Conservation (phyloP, 2,329 filamentous ascomycete genomes). For the Phaeosphaeriaceae sp. region DNA sequence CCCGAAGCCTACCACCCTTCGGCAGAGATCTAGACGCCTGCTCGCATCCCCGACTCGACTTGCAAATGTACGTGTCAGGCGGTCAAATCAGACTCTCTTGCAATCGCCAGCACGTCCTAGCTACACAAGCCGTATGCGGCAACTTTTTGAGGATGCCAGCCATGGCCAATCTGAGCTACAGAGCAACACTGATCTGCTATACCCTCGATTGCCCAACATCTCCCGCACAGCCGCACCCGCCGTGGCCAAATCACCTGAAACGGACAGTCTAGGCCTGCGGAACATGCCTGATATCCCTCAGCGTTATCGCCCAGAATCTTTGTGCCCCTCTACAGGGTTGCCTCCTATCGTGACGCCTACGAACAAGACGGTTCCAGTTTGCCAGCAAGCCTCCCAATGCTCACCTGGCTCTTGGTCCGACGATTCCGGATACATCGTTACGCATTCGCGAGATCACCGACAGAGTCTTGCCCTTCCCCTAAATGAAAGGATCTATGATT, state of each 20-base stretch:
- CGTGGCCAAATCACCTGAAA: background rate
- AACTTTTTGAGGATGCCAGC: constrained; percentile 34
- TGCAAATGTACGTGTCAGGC: constrained; percentile 36
- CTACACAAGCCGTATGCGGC: constrained; percentile 34
- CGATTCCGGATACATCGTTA: constrained; percentile 32
- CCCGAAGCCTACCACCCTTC: background rate
- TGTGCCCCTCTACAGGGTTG: constrained; percentile 6
- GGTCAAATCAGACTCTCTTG: constrained; percentile 24
- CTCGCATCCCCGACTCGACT: constrained; percentile 8
- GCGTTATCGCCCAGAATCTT: constrained; percentile 2
- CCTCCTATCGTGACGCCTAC: background rate
- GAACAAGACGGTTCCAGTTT: background rate
- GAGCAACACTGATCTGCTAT: constrained; percentile 5
- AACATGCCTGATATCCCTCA: background rate
- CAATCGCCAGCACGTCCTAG: constrained; percentile 40
- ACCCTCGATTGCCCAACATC: constrained; percentile 35
- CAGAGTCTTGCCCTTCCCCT: constrained; percentile 1
- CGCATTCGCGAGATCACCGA: background rate
- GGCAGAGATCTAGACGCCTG: background rate
- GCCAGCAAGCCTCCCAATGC: constrained; percentile 6
- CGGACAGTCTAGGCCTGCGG: background rate
- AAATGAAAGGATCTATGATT: constrained; percentile 20
- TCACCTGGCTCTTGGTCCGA: constrained; percentile 37
- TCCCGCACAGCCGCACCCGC: constrained; percentile 20
- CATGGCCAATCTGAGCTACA: constrained; percentile 6